phyloP scores from a whole-genome alignment of 305 asterid species.

The Fraxinus greggii region DNA sequence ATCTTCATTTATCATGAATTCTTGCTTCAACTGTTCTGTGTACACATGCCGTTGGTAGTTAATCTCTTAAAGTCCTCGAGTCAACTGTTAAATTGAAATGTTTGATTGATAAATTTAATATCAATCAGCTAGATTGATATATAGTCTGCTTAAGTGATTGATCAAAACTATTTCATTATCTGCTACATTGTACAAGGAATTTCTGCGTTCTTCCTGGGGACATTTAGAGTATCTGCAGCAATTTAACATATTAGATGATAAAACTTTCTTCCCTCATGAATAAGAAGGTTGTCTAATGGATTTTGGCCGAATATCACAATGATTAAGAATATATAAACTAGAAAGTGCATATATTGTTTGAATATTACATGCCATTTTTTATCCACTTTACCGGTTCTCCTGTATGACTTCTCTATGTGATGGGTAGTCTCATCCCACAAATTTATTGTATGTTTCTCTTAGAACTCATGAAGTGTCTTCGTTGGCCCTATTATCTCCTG shows the following conservation, averaged over 20 bases:
- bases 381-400: slow-evolving; percentile 5
- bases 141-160: neutral
- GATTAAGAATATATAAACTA: neutral
- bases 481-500: neutral
- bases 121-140: neutral
- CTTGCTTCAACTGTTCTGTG: slow-evolving; percentile 4
- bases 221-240: slow-evolving; percentile 11
- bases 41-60: neutral
- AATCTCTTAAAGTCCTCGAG: neutral
- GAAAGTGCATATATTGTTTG: neutral
- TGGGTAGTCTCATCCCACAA: slow-evolving; percentile 12
- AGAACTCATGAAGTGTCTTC: slow-evolving; percentile 4
- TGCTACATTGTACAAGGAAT: neutral
- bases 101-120: slow-evolving; percentile 17
- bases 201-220: neutral
- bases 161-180: neutral
- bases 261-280: slow-evolving; percentile 9
- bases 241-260: neutral
- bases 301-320: neutral
- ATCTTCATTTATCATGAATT: neutral
- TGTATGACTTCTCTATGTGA: slow-evolving; percentile 3
- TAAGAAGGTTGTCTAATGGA: slow-evolving; percentile 1
- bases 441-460: neutral
- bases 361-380: neutral
- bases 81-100: neutral